Conservation (phyloP, 805 yeast species). For the Candida maltosa region DNA sequence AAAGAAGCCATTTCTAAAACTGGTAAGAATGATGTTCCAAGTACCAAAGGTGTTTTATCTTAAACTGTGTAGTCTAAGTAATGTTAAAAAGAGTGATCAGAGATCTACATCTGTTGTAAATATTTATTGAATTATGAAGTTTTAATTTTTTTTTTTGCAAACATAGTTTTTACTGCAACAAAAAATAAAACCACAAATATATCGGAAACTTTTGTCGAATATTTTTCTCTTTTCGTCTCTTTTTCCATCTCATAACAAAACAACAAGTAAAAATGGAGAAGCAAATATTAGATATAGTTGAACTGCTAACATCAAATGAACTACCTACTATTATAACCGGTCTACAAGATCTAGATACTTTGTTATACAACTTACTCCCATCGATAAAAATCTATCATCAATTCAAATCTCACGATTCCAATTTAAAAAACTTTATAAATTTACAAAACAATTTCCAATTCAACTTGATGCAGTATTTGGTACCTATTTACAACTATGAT, state of each 20-base stretch:
- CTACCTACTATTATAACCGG: slow-evolving; percentile 52
- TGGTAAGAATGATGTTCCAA: slow-evolving; percentile 89
- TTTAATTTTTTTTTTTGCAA: too few species aligned
- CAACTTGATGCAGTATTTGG: slow-evolving; percentile 41
- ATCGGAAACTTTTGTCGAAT: too few species aligned
- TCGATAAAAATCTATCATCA: slow-evolving; percentile 10
- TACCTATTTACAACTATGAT: not conserved
- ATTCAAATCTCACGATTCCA: slow-evolving; percentile 2
- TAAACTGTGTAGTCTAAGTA: too few species aligned
- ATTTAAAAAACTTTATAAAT: slow-evolving; percentile 25
- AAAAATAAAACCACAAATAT: too few species aligned
- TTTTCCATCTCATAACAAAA: too few species aligned
- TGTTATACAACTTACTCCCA: slow-evolving; percentile 10
- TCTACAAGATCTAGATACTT: slow-evolving; percentile 4
- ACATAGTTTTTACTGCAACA: too few species aligned
- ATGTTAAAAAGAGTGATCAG: too few species aligned
- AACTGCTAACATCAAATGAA: slow-evolving; percentile 61
- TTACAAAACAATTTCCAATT: slow-evolving; percentile 53
- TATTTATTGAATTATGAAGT: too few species aligned
- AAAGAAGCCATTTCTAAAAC: slow-evolving; percentile 79
- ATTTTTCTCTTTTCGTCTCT: too few species aligned
- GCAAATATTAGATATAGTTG: too few species aligned
- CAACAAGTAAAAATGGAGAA: too few species aligned
- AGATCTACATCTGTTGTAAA: too few species aligned
- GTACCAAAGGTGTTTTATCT: slow-evolving; percentile 92